Conservation (phyloP, 306 rosid species). For the Macrotyloma uniflorum region DNA sequence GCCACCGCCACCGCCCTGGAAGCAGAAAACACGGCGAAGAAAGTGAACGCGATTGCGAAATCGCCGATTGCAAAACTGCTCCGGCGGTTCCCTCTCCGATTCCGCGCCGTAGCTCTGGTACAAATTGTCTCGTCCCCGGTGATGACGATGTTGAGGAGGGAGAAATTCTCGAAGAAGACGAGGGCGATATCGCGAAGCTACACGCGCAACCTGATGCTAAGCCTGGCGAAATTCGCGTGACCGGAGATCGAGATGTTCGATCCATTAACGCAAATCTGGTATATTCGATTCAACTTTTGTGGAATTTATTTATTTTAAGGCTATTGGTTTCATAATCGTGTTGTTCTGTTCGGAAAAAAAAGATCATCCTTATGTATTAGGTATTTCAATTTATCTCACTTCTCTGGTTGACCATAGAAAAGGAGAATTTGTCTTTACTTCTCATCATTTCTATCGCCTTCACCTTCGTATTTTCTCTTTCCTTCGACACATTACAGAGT, state of each 20-base stretch:
- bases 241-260: conserved; percentile 42
- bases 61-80: conserved; percentile 37
- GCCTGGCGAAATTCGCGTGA: conserved; percentile 53
- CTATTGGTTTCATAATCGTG: not conserved
- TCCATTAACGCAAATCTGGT: conserved; percentile 58
- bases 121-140: conserved; percentile 15
- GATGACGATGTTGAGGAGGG: conserved; percentile 91
- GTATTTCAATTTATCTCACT: conserved; percentile 32
- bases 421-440: not conserved
- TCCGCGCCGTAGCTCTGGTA: conserved; percentile 16
- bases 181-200: conserved; percentile 37
- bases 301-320: conserved; percentile 1
- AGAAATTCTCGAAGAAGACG: conserved; percentile 83
- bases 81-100: conserved; percentile 31
- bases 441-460: not conserved
- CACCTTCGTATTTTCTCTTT: not conserved
- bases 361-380: not conserved
- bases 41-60: conserved; percentile 31
- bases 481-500: conserved; percentile 49
- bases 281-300: conserved; percentile 34
- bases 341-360: not conserved
- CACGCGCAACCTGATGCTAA: conserved; percentile 49
- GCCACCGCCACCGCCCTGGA: conserved; percentile 62
- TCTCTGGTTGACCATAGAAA: conserved; percentile 51
- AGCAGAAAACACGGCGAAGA: conserved; percentile 54